These are phyloP conservation scores for Phaeolepiota aurea DNA, from an alignment of 768 basidiomycete species.

Conservation along the genomic window DNA sequence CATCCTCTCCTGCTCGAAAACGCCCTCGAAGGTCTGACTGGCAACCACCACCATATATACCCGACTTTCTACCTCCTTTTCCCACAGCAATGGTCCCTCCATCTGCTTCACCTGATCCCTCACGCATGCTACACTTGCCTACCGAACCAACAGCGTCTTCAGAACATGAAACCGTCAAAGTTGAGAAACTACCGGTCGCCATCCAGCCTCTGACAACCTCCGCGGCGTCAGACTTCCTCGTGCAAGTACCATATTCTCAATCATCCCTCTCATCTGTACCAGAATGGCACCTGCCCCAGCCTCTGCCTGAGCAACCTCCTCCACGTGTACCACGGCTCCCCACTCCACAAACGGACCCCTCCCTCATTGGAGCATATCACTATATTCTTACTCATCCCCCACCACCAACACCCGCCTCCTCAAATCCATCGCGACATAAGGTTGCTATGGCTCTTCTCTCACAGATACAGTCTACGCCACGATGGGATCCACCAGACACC, in stretches of 20 bases:
- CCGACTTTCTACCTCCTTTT: slow-evolving; percentile 62
- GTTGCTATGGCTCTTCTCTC: slow-evolving; percentile 66
- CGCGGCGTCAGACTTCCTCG: slow-evolving; percentile 59
- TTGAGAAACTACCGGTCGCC: slow-evolving; percentile 32
- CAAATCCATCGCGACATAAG: slow-evolving; percentile 61
- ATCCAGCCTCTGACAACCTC: slow-evolving; percentile 34
- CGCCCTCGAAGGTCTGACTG: slow-evolving; percentile 47
- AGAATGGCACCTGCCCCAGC: slow-evolving; percentile 63
- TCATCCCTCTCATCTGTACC: slow-evolving; percentile 59
- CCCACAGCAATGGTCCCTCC: slow-evolving; percentile 29
- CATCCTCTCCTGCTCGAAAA: slow-evolving; percentile 48
- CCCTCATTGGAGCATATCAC: slow-evolving; percentile 64
- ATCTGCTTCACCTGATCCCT: slow-evolving; percentile 17
- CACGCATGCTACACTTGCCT: slow-evolving; percentile 24
- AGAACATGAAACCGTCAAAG: slow-evolving; percentile 22
- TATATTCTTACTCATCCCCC: slow-evolving; percentile 71
- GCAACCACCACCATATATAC: slow-evolving; percentile 57
- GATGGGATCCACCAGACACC: slow-evolving; percentile 66
- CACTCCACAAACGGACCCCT: slow-evolving; percentile 52
- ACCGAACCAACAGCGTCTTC: slow-evolving; percentile 22
- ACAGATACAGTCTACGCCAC: slow-evolving; percentile 44
- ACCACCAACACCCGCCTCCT: slow-evolving; percentile 31
- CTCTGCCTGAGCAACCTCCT: slow-evolving; percentile 9
- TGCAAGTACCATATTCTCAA: slow-evolving; percentile 66
- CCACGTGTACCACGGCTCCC: slow-evolving; percentile 22